Evolutionary conservation across 2,329 filamentous ascomycete genomes (phyloP).

Genomic region (Verruconis gallopava): DNA sequence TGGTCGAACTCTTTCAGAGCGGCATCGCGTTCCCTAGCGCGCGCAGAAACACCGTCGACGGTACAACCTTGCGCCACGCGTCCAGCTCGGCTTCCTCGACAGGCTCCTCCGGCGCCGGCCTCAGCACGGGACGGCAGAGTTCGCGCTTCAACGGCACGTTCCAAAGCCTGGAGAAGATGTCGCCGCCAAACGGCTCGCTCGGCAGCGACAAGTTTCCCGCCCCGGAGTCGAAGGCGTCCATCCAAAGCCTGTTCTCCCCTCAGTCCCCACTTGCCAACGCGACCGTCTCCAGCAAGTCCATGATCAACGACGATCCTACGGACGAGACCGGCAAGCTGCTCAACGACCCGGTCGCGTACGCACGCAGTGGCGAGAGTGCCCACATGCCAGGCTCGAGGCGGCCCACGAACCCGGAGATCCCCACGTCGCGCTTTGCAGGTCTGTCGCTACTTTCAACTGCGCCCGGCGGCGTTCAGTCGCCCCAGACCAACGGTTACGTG

Average conservation of each 20-base stretch:
- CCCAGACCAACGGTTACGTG: slow-evolving; percentile 41
- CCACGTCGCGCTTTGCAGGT: slow-evolving; percentile 52
- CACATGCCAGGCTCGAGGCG: slow-evolving; percentile 44
- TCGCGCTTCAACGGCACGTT: slow-evolving; percentile 51
- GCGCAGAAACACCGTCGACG: slow-evolving; percentile 44
- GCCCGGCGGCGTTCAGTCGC: slow-evolving; percentile 33
- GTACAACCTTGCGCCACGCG: slow-evolving; percentile 28
- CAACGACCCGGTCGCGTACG: slow-evolving; percentile 59
- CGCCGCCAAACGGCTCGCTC: slow-evolving; percentile 43
- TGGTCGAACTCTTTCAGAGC: slow-evolving; percentile 40
- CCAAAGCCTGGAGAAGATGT: slow-evolving; percentile 47
- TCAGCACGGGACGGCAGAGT: slow-evolving; percentile 34
- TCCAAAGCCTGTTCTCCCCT: slow-evolving; percentile 56
- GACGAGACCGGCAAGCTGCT: slow-evolving; percentile 62
- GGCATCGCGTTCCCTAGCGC: slow-evolving; percentile 27
- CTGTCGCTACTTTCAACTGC: slow-evolving; percentile 59
- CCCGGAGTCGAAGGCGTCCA: slow-evolving; percentile 40
- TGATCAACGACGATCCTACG: slow-evolving; percentile 57
- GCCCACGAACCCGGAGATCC: slow-evolving; percentile 59
- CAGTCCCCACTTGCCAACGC: slow-evolving; percentile 62
- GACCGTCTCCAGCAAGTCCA: slow-evolving; percentile 52
- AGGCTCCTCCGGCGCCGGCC: slow-evolving; percentile 30
- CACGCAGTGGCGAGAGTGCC: slow-evolving; percentile 47
- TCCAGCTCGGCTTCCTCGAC: slow-evolving; percentile 30
- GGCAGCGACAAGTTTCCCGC: slow-evolving; percentile 41